Conservation (phyloP, 352 stramenopile species). For the Phytopythium mirpurense region DNA sequence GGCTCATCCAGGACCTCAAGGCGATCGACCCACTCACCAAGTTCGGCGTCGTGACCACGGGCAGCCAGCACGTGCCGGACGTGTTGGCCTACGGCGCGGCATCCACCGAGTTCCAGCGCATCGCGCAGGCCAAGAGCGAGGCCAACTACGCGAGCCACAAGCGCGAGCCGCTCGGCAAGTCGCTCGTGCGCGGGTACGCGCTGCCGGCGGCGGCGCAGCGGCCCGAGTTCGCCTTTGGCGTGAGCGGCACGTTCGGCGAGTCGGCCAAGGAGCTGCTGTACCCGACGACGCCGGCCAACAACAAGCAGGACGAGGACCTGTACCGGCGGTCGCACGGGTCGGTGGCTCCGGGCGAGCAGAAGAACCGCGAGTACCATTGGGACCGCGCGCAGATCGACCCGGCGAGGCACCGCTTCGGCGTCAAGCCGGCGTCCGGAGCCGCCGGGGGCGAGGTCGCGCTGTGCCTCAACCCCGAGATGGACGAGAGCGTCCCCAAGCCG, state of each 20-base stretch:
- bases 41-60: slow-evolving; percentile 58
- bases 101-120: slow-evolving; percentile 54
- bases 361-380: slow-evolving; percentile 83
- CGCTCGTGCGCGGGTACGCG: slow-evolving; percentile 59
- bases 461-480: slow-evolving; percentile 71
- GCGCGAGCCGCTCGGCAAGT: slow-evolving; percentile 71
- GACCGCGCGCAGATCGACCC: slow-evolving; percentile 60
- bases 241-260: slow-evolving; percentile 64
- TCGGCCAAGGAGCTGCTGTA: slow-evolving; percentile 86
- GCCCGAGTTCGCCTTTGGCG: slow-evolving; percentile 59
- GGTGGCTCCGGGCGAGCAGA: slow-evolving; percentile 80
- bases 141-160: slow-evolving; percentile 76
- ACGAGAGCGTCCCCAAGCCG: slow-evolving; percentile 34
- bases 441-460: slow-evolving; percentile 38
- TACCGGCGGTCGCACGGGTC: slow-evolving; percentile 81
- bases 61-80: slow-evolving; percentile 63
- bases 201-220: slow-evolving; percentile 49
- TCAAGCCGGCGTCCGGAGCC: slow-evolving; percentile 19
- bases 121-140: slow-evolving; percentile 66
- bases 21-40: slow-evolving; percentile 52
- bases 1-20: slow-evolving; percentile 78
- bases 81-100: slow-evolving; percentile 37
- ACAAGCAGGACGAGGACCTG: slow-evolving; percentile 43
- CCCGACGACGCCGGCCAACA: slow-evolving; percentile 53
- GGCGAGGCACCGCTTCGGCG: slow-evolving; percentile 63